Evolutionary conservation across 2,329 filamentous ascomycete genomes (phyloP), one percentile per base, ranked within the genome.

Genomic region (Ceratocystis huliohia): DNA sequence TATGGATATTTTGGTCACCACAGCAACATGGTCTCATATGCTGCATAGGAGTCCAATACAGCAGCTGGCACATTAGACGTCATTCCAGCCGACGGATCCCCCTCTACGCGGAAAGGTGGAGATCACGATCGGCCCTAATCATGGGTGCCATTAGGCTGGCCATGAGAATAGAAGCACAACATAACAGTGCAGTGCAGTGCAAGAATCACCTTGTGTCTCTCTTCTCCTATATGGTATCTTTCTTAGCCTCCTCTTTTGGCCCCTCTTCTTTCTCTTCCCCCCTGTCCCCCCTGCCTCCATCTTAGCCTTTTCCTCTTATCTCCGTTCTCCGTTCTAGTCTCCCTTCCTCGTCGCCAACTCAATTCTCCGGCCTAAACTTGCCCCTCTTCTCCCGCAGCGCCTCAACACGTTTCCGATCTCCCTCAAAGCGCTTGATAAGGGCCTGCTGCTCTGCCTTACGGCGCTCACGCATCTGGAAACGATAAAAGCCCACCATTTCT

Each of bases 401-500:
- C 72, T 83, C 79, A 61, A 94, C 84, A 75, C 84, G 88, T 77
- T 78, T 84, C 77, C 81, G 83, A 76, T 93, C 89, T 74, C 88
- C 84, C 74, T 91, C 86, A 75, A 94, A 94, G 70, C 82, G 81
- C 76, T 76, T 85, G 70, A 89, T 76, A 74, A 94, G 73, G 68
- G 85, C 81, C 61, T 82, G 80, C 74, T 90, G 88, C 71, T 85
- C 82, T 72, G 84, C 83, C 80, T 94, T 94, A 76, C 86, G 84
- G 78, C 84, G 85, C 78, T 94, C 88, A 61, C 90, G 78, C 70
- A 84, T 82, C 79, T 95, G 90, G 80, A 93, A 95, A 68, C 89
- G 80, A 75, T 95, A 95, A 73, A 95, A 95, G 74, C 89, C 86
- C 68, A 83, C 82, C 71, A 84, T 78, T 62, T 86, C 84, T 46